Conservation (phyloP, 2,329 filamentous ascomycete species). For the Fusarium sp. region DNA sequence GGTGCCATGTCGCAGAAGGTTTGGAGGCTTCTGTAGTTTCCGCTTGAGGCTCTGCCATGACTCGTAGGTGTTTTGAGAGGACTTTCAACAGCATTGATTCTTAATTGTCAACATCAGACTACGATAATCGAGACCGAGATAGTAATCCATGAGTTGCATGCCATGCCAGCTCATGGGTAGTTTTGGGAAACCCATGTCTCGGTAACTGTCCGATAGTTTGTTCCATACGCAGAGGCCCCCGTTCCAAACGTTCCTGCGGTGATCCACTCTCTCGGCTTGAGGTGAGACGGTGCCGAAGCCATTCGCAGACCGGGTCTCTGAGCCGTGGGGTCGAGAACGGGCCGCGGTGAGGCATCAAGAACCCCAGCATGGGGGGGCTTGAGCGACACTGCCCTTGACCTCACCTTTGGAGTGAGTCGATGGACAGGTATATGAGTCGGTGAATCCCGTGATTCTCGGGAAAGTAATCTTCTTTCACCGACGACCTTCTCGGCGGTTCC, state of each 20-base stretch:
- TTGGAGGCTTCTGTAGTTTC: slow-evolving; percentile 4
- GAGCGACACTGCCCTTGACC: slow-evolving; percentile 4
- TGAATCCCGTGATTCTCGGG: slow-evolving; percentile 17
- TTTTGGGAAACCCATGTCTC: slow-evolving; percentile 11
- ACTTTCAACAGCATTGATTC: background rate
- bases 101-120: background rate
- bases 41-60: slow-evolving; percentile 14
- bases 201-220: slow-evolving; percentile 9
- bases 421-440: slow-evolving; percentile 15
- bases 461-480: slow-evolving; percentile 1
- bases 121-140: background rate
- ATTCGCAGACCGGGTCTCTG: background rate
- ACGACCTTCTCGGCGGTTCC: slow-evolving; percentile 3
- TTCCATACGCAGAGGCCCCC: background rate
- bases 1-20: slow-evolving; percentile 25
- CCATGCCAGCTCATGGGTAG: background rate
- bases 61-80: background rate
- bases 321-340: background rate
- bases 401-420: slow-evolving; percentile 16
- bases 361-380: background rate
- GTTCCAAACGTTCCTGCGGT: background rate
- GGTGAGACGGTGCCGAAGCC: slow-evolving; percentile 3
- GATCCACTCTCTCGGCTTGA: background rate
- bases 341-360: slow-evolving; percentile 15
- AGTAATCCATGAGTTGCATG: background rate